Conservation (phyloP, 148 eudicot species). For the Rhododendron griersonianum region DNA sequence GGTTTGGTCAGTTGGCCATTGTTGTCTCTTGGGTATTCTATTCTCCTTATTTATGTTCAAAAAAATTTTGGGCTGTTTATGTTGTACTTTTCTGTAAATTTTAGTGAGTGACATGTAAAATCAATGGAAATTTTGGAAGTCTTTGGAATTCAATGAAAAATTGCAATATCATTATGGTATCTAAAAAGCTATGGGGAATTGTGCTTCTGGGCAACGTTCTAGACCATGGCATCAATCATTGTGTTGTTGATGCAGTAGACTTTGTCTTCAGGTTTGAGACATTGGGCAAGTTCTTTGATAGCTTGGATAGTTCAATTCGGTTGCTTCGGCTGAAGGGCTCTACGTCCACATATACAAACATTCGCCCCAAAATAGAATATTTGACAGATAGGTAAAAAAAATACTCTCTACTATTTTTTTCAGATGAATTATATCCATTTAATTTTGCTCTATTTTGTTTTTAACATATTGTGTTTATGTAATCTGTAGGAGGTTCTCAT, state of each 20-base stretch:
- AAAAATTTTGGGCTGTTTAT: neutral
- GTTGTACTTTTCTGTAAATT: too few species aligned
- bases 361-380: conserved; percentile 48
- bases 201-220: too few species aligned
- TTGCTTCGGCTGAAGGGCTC: conserved; percentile 41
- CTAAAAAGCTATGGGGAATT: too few species aligned
- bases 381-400: conserved; percentile 62
- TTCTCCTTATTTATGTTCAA: neutral
- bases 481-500: conserved; percentile 56
- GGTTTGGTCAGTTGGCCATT: neutral
- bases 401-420: neutral
- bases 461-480: neutral
- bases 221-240: neutral
- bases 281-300: conserved; percentile 59
- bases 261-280: conserved; percentile 45
- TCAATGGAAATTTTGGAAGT: too few species aligned
- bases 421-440: neutral
- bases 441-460: neutral
- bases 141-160: too few species aligned
- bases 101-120: too few species aligned
- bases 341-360: conserved; percentile 43
- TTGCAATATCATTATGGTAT: too few species aligned
- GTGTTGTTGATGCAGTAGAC: neutral
- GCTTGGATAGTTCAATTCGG: conserved; percentile 61
- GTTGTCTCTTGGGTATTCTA: neutral